Base-by-base conservation (phyloP, 2,329 filamentous ascomycete genomes). In the Pseudocercospora musae region DNA sequence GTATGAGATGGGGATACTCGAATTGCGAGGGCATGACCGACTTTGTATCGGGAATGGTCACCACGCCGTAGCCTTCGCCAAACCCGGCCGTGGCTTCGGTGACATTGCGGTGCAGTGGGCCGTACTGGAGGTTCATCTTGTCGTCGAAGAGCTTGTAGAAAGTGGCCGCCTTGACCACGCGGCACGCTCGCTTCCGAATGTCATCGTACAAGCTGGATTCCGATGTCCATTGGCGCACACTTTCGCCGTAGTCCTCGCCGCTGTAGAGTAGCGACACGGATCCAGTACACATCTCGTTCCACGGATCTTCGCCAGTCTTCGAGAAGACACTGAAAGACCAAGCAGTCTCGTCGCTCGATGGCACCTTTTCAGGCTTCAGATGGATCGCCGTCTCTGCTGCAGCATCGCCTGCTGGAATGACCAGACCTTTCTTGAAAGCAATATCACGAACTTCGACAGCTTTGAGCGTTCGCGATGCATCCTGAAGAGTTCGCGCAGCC, bases 1-100 rank as follows among this genome's bases (percentile, higher is more conserved):
- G 85, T 11, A 87, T 78, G 5, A 85, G 60, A 52, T 86, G 82
- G 3, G 79, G 76, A 62, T 80, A 85, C 67, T 86, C 83, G 58
- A 81, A 85, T 15, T 78, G 73, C 33, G 75, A 75, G 0, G 83
- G 84, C 84, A 86, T 86, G 50, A 75, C 77, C 2, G 79, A 74
- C 65, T 74, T 80, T 1, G 83, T 86, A 63, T 71, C 54, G 21
- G 61, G 58, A 37, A 65, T 54, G 33, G 52, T 53, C 7, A 64
- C 25, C 11, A 18, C 23, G 7, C 57, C 61, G 18, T 59, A 29
- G 37, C 55, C 42, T 48, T 58, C 60, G n/a, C 37, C 57, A n/a
- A 44, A 50, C 13, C 37, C 55, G 20, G 57, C 46, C 27, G 53
- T 37, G 18, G 23, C 42, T 42, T 63, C 48, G 6, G 42, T 53